Base-by-base conservation (phyloP, 2,329 filamentous ascomycete genomes). In the Tolypocladium tropicale region DNA sequence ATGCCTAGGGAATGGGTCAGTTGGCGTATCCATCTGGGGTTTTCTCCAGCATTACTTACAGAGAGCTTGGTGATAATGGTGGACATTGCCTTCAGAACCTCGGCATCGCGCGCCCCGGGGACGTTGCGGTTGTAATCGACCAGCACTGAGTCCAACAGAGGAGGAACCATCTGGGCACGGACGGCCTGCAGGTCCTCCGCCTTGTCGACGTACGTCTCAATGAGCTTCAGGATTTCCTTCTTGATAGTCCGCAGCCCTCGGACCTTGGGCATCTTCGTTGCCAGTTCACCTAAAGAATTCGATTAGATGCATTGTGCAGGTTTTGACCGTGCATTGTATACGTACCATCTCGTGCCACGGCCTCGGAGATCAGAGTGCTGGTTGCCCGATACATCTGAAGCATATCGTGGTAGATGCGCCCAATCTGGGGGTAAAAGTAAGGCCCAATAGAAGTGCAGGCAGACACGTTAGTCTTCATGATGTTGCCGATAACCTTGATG, bases 381-480 rank as follows among this genome's bases (percentile, higher is more conserved):
- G 93, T 94, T 43, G 93, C 94, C 53, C 91, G 88, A 72, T 97
- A 99, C 95, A 99, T 99, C 66, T 94, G 93, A 56, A 99, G 78
- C 93, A 99, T 97, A 69, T 99, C 94, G 63, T 95, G 85, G 72
- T 97, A 99, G 64, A 99, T 97, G 56, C 91, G 88, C 43, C 93
- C 94, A 64, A 99, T 96, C 70, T 99, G 94, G 14, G 94, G 93
- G 68, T 96, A 96, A 73, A 99, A 99, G 74, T 97, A 99, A 54
- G 90, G 85, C 36, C 95, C 94, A 57, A 99, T 94, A 0, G 94
- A 97, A 37, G 89, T 90, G 72, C 94, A 99, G 37, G 94, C 94
- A n/a, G 95, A 93, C 5, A 99, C 94, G 65, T 99, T 99, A 1
- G 94, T 99, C 82, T 99, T 99, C 94, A 99, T 99, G 69, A 99